Evolutionary conservation across 108 stramenopile genomes (phyloP).

Genomic region (Pseudonitzschia multistriata): DNA sequence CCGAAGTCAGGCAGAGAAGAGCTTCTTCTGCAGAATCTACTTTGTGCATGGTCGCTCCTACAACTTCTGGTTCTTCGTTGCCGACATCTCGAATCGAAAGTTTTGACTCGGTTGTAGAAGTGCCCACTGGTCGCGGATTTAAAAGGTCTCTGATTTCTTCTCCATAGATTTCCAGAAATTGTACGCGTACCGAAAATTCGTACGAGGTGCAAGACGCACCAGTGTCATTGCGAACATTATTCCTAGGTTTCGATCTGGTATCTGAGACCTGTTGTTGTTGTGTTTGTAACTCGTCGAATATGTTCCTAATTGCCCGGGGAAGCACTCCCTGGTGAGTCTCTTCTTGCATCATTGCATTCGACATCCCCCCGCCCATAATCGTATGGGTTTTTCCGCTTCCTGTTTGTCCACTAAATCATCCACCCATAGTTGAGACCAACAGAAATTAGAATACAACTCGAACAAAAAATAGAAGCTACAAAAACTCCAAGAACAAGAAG

Average conservation of each 20-base stretch:
- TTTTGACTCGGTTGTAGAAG: slow-evolving; percentile 26
- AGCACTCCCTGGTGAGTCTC: slow-evolving; percentile 58
- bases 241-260: slow-evolving; percentile 1
- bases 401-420: slow-evolving; percentile 72
- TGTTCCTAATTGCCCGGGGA: slow-evolving; percentile 64
- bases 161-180: slow-evolving; percentile 86
- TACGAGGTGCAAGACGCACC: slow-evolving; percentile 17
- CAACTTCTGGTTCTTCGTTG: slow-evolving; percentile 75
- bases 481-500: too few relatives aligned
- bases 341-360: slow-evolving; percentile 35
- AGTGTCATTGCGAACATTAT: background rate
- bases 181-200: slow-evolving; percentile 64
- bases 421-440: background rate
- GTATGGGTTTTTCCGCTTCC: slow-evolving; percentile 86
- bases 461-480: background rate
- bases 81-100: slow-evolving; percentile 70
- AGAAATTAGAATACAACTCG: background rate
- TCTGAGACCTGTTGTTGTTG: slow-evolving; percentile 14
- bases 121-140: slow-evolving; percentile 9
- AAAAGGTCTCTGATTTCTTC: slow-evolving; percentile 94
- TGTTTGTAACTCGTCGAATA: slow-evolving; percentile 50
- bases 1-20: slow-evolving; percentile 70
- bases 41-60: slow-evolving; percentile 76
- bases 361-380: slow-evolving; percentile 43
- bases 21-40: slow-evolving; percentile 84